These are phyloP conservation scores for Xylaria acuta DNA, from an alignment of 495 filamentous ascomycete species.

Conservation along the genomic window DNA sequence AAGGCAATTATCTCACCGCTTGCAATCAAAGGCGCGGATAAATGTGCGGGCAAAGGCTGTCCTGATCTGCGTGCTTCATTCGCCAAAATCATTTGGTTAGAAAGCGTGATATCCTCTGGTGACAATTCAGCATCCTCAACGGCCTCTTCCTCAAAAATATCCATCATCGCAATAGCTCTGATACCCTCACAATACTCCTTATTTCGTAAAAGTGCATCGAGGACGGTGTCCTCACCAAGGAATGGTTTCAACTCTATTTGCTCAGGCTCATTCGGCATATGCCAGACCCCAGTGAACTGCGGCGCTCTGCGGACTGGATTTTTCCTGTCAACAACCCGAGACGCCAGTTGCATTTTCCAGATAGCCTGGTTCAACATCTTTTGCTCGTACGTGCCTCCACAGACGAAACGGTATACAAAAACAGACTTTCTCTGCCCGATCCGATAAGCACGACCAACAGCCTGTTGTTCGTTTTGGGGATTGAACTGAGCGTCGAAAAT, in stretches of 20 bases:
- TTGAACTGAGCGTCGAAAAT: conserved; percentile 87
- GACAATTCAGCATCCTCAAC: conserved; percentile 41
- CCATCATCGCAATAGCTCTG: conserved; percentile 46
- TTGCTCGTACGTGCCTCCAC: conserved; percentile 81
- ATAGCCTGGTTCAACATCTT: conserved; percentile 70
- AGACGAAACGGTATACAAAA: conserved; percentile 84
- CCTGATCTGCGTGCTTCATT: conserved; percentile 36
- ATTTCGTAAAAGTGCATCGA: conserved; percentile 69
- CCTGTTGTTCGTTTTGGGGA: conserved; percentile 84
- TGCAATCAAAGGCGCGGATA: neutral
- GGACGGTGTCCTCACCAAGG: conserved; percentile 68
- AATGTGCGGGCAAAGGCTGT: conserved; percentile 17
- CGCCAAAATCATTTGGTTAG: conserved; percentile 34
- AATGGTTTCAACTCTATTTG: conserved; percentile 60
- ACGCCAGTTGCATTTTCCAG: conserved; percentile 82
- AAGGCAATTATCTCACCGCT: neutral
- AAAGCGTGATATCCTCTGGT: conserved; percentile 44
- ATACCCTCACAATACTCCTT: conserved; percentile 35
- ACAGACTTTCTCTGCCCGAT: conserved; percentile 84
- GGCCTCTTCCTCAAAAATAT: conserved; percentile 56
- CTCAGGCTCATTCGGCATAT: conserved; percentile 57
- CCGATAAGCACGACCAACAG: conserved; percentile 85
- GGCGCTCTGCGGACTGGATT: conserved; percentile 65
- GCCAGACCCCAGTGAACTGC: conserved; percentile 62
- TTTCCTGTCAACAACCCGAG: conserved; percentile 83